phyloP scores from a whole-genome alignment of 495 filamentous ascomycete species.

The Daldinia vernicosa region DNA sequence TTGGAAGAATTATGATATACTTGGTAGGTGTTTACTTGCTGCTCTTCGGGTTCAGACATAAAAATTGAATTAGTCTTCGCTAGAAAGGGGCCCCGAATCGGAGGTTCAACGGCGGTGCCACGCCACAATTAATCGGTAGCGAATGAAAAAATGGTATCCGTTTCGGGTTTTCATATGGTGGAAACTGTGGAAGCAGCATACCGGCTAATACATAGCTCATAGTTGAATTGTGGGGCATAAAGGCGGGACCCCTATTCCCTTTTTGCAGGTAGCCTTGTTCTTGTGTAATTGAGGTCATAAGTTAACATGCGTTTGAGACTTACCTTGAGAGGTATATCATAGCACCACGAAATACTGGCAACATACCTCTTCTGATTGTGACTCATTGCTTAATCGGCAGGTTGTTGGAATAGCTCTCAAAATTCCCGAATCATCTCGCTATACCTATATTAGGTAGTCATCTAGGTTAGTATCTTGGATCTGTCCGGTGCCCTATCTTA shows the following conservation, averaged over 20 bases:
- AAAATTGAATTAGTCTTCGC: slow-evolving; percentile 32
- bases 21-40: neutral
- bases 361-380: no score
- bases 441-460: neutral
- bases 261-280: neutral
- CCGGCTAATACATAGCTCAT: slow-evolving; percentile 13
- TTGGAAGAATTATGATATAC: slow-evolving; percentile 4
- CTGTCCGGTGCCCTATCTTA: neutral
- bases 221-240: slow-evolving; percentile 19
- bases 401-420: neutral
- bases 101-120: slow-evolving; percentile 28
- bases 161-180: slow-evolving; percentile 10
- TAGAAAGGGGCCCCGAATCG: slow-evolving; percentile 42
- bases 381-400: neutral
- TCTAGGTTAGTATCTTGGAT: neutral
- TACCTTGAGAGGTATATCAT: no score
- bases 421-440: neutral
- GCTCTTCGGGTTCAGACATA: slow-evolving; percentile 4
- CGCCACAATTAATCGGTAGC: slow-evolving; percentile 20
- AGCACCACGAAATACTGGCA: no score
- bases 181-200: slow-evolving; percentile 6
- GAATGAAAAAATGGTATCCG: slow-evolving; percentile 26
- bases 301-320: neutral
- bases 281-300: neutral
- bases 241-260: slow-evolving; percentile 14